phyloP scores from a whole-genome alignment of 345 rosid species.

The Gossypium australe region DNA sequence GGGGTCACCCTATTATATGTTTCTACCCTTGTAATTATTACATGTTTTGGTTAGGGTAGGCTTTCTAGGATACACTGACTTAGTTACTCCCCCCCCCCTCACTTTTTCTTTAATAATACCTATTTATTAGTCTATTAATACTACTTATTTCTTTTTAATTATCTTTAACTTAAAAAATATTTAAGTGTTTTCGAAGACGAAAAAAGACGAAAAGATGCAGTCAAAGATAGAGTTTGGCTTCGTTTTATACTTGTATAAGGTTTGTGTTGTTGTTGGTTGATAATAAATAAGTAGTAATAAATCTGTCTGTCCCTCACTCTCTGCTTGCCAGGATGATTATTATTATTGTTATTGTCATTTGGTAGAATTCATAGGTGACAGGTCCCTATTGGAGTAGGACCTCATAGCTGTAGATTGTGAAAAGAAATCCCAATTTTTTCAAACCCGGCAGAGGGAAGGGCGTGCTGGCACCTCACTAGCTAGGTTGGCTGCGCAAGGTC shows the following conservation, averaged over 20 bases:
- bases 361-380: background rate
- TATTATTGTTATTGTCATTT: no score
- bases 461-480: background rate
- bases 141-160: background rate
- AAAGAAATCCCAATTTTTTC: background rate
- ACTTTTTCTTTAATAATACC: no score
- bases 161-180: background rate
- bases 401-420: background rate
- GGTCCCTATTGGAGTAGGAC: background rate
- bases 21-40: slow-evolving; percentile 23
- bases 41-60: slow-evolving; percentile 23
- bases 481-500: no score
- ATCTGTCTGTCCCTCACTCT: background rate
- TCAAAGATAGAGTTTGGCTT: background rate
- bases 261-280: background rate
- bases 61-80: slow-evolving; percentile 10
- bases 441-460: background rate
- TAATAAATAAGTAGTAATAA: background rate
- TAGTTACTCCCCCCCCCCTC: no score
- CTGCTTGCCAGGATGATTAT: background rate
- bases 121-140: no score
- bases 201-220: background rate
- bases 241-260: no score
- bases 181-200: background rate
- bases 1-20: slow-evolving; percentile 6